Percentiles rank a stretch among this genome's conserved stretches.
phyloP scores from a whole-genome alignment of 148 eudicot genomes.

The Simmondsia chinensis region DNA sequence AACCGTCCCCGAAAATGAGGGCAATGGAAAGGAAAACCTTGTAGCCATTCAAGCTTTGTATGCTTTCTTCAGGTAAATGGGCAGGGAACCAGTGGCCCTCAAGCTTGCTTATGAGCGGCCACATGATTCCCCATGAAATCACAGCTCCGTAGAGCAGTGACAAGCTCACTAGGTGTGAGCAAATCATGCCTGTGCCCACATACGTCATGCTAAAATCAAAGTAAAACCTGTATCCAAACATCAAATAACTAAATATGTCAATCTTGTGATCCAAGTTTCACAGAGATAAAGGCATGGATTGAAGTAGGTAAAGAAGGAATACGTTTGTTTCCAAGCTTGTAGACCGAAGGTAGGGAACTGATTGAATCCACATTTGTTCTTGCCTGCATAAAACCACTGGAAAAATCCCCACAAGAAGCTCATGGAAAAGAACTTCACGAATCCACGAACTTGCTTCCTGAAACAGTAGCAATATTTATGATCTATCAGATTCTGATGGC shows the following conservation, averaged over 20 bases:
- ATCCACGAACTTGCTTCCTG: slow-evolving; percentile 44
- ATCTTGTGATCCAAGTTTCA: background rate
- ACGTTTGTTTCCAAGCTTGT: slow-evolving; percentile 28
- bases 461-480: background rate
- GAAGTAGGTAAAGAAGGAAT: background rate
- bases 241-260: background rate
- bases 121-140: slow-evolving; percentile 75
- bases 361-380: slow-evolving; percentile 38
- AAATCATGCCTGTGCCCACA: slow-evolving; percentile 81
- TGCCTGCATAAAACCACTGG: slow-evolving; percentile 47
- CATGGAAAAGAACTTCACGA: slow-evolving; percentile 49
- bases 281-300: background rate
- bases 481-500: too few species aligned
- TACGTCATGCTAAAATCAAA: slow-evolving; percentile 79
- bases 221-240: slow-evolving; percentile 46
- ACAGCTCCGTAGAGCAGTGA: slow-evolving; percentile 70
- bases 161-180: slow-evolving; percentile 69
- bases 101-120: slow-evolving; percentile 55
- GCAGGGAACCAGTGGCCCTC: slow-evolving; percentile 58
- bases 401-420: slow-evolving; percentile 77
- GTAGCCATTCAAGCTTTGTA: slow-evolving; percentile 70
- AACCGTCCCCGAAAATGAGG: slow-evolving; percentile 60
- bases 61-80: slow-evolving; percentile 48
- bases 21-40: slow-evolving; percentile 70
- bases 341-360: slow-evolving; percentile 52